Percentiles rank a stretch among this genome's conserved stretches.
Evolutionary conservation across 139 green algal species (phyloP).

Genomic region (Chlorella sorokiniana): DNA sequence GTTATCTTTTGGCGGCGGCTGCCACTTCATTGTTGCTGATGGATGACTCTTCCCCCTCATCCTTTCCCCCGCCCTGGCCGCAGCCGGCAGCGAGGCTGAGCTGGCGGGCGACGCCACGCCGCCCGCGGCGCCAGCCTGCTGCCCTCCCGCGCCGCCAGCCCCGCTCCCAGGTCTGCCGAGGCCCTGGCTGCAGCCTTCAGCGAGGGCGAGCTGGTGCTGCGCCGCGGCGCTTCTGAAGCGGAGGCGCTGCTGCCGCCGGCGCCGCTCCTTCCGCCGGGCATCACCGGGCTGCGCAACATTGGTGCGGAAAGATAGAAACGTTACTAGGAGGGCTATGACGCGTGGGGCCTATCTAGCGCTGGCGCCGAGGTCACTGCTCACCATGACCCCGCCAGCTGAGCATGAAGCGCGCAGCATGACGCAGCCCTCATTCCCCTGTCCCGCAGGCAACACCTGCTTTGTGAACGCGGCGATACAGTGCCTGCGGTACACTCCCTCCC

Average conservation of each 20-base stretch:
- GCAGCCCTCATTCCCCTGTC: not conserved
- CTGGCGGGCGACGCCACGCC: not conserved
- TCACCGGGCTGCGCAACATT: slow-evolving; percentile 47
- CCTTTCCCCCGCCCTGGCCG: not conserved
- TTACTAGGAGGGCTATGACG: too few species aligned
- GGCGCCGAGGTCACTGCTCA: too few species aligned
- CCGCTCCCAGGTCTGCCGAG: not conserved
- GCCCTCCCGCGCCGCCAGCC: not conserved
- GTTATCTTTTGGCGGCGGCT: too few species aligned
- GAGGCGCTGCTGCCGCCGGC: slow-evolving; percentile 9
- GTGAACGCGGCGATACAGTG: slow-evolving; percentile 69
- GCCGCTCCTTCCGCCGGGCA: slow-evolving; percentile 1
- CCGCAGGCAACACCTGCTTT: slow-evolving; percentile 70
- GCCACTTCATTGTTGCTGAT: too few species aligned
- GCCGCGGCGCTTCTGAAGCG: not conserved
- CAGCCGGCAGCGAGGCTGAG: slow-evolving; percentile 18
- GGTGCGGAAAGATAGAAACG: too few species aligned
- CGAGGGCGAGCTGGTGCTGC: not conserved
- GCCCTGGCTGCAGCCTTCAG: not conserved
- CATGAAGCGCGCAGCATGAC: not conserved
- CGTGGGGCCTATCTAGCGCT: too few species aligned
- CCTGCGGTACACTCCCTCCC: slow-evolving; percentile 54
- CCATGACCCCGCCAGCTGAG: not conserved
- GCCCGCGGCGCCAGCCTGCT: not conserved
- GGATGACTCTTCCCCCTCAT: not conserved